A percentile compares a stretch with the other conserved stretches of the same genome.
phyloP scores from a whole-genome alignment of 2,329 filamentous ascomycete species.

The Trichoderma gracile region DNA sequence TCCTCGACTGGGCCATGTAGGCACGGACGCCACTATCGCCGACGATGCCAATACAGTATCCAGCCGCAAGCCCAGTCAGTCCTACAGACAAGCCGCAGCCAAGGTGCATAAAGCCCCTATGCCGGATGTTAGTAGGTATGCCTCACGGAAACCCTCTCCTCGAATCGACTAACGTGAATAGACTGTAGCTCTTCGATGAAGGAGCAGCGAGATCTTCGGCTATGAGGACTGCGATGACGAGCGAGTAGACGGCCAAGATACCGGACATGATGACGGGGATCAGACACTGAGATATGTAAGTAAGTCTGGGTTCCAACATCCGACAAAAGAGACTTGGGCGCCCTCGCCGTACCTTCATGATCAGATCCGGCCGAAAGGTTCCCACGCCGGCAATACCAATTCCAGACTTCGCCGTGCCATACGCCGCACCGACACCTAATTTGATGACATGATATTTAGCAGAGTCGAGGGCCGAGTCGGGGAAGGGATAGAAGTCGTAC shows the following conservation, averaged over 20 bases:
- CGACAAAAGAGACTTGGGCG: background rate
- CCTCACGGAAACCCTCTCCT: constrained; percentile 28
- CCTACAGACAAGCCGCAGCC: constrained; percentile 89
- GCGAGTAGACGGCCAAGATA: constrained; percentile 97
- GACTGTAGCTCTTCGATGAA: constrained; percentile 65
- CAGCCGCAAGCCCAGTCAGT: constrained; percentile 87
- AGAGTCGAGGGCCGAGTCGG: constrained; percentile 23
- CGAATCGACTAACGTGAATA: constrained; percentile 68
- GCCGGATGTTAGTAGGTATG: background rate
- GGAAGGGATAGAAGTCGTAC: constrained; percentile 50
- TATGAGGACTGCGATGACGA: constrained; percentile 96
- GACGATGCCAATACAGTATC: constrained; percentile 94
- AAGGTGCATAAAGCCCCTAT: constrained; percentile 87
- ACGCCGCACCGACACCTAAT: constrained; percentile 70
- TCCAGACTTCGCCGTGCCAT: constrained; percentile 84
- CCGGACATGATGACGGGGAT: constrained; percentile 97
- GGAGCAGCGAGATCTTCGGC: constrained; percentile 82
- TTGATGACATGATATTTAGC: constrained; percentile 21
- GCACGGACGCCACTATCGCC: constrained; percentile 91
- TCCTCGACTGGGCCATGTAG: constrained; percentile 93
- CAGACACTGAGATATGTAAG: constrained; percentile 59
- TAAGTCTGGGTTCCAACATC: constrained; percentile 14
- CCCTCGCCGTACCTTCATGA: constrained; percentile 71
- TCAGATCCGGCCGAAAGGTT: constrained; percentile 80
- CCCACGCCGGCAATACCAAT: constrained; percentile 86